A percentile compares a stretch with the other conserved stretches of the same genome.
Conservation (phyloP, 139 green algal genomes). For the Astrephomene gubernaculifera region DNA sequence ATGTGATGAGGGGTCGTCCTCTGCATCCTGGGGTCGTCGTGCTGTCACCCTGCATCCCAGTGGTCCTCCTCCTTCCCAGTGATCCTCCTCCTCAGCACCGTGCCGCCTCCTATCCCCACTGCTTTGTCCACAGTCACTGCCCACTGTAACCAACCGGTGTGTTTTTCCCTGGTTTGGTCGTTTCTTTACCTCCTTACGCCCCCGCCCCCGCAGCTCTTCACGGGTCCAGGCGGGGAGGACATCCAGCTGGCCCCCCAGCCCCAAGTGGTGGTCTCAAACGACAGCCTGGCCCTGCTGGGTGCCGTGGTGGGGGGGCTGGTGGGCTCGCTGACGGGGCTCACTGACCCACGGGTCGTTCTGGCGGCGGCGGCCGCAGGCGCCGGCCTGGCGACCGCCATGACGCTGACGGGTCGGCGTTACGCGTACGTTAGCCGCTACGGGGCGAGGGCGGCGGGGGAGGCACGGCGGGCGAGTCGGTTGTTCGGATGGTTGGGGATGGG, state of each 20-base stretch:
- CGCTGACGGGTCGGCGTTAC: conserved; percentile 7
- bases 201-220: conserved; percentile 1
- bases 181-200: background rate
- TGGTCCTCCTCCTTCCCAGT: background rate
- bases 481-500: background rate
- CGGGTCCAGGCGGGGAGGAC: conserved; percentile 7
- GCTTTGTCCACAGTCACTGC: background rate
- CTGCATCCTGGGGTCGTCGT: background rate
- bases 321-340: background rate
- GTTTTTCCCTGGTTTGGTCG: background rate
- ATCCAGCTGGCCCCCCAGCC: conserved; percentile 15
- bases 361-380: conserved; percentile 14
- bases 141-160: background rate
- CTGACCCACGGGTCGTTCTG: background rate
- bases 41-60: background rate
- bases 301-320: conserved; percentile 34
- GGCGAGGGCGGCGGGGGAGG: background rate
- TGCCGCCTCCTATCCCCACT: background rate
- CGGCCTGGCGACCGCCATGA: conserved; percentile 11
- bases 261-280: conserved; percentile 31
- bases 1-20: background rate
- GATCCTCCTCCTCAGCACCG: background rate
- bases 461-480: background rate
- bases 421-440: conserved; percentile 46
- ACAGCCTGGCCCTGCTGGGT: conserved; percentile 22